Evolutionary conservation across 805 yeast species (phyloP).

Genomic region (Candida loeiensis): DNA sequence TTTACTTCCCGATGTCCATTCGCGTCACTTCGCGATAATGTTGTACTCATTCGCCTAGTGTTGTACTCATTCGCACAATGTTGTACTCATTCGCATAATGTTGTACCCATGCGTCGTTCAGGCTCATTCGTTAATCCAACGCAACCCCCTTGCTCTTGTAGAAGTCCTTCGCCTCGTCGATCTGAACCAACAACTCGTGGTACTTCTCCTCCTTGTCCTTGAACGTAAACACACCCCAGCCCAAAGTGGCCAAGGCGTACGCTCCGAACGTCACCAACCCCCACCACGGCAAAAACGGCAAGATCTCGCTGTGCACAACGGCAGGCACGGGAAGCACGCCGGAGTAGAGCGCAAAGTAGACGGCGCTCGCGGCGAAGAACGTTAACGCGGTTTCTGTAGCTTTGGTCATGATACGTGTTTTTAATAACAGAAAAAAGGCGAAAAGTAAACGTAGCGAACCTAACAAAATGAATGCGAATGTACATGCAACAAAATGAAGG

Average conservation of each 20-base stretch:
- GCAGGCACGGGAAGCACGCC: slow-evolving; percentile 55
- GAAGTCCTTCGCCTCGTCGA: slow-evolving; percentile 60
- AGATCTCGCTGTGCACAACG: slow-evolving; percentile 47
- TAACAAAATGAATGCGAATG: neutral
- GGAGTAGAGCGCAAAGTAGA: slow-evolving; percentile 49
- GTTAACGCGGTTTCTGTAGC: slow-evolving; percentile 58
- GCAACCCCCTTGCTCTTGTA: slow-evolving; percentile 54
- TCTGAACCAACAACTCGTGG: slow-evolving; percentile 53
- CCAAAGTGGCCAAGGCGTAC: slow-evolving; percentile 63
- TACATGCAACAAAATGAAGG: neutral
- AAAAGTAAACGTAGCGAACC: neutral
- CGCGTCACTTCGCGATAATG: no score
- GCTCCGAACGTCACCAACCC: slow-evolving; percentile 63
- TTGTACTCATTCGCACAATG: no score
- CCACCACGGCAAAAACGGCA: slow-evolving; percentile 73
- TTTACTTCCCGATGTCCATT: no score
- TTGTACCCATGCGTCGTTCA: no score
- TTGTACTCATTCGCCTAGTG: no score
- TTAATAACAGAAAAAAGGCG: neutral
- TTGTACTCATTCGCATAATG: no score
- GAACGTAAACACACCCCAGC: slow-evolving; percentile 65
- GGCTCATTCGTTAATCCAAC: slow-evolving; percentile 31
- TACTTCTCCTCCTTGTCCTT: slow-evolving; percentile 69
- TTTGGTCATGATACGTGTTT: slow-evolving; percentile 50
- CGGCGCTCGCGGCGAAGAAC: slow-evolving; percentile 43